Evolutionary conservation across 495 filamentous ascomycete genomes (phyloP).

Genomic region (Hypoxylon subgilvum): DNA sequence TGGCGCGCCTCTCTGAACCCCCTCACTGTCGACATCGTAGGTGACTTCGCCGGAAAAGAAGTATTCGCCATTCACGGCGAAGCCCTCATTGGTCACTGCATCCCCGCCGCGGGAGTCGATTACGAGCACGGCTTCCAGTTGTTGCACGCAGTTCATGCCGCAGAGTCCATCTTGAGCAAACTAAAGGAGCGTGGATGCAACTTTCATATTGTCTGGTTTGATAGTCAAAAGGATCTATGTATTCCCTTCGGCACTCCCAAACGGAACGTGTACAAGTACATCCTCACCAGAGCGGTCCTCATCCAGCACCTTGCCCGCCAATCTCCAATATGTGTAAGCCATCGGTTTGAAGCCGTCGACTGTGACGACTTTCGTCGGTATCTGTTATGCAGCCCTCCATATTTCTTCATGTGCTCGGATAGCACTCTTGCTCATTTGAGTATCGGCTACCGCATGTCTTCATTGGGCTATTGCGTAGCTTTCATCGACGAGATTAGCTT

Average conservation of each 20-base stretch:
- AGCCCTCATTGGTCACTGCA: constrained; percentile 67
- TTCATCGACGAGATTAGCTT: constrained; percentile 40
- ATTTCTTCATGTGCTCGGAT: constrained; percentile 73
- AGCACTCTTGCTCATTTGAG: constrained; percentile 17
- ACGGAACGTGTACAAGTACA: constrained; percentile 54
- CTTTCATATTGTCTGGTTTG: constrained; percentile 74
- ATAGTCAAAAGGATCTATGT: constrained; percentile 54
- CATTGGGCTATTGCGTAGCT: constrained; percentile 32
- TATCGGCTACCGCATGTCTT: constrained; percentile 26
- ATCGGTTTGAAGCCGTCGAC: constrained; percentile 52
- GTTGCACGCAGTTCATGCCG: constrained; percentile 70
- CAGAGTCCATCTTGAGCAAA: constrained; percentile 67
- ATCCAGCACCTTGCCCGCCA: constrained; percentile 63
- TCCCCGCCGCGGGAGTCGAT: constrained; percentile 65
- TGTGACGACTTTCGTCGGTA: constrained; percentile 59
- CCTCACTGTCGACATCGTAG: constrained; percentile 64
- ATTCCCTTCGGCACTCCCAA: constrained; percentile 44
- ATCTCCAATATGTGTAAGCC: constrained; percentile 41
- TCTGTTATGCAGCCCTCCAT: constrained; percentile 56
- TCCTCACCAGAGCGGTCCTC: constrained; percentile 65
- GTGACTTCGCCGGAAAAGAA: constrained; percentile 76
- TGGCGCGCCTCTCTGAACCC: constrained; percentile 33
- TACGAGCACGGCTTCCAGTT: constrained; percentile 72
- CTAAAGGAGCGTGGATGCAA: constrained; percentile 67
- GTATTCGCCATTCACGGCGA: constrained; percentile 77